Evolutionary conservation across 768 basidiomycete species (phyloP), one percentile per base, ranked within the genome.

Genomic region (Paxillus ammoniavirescens): DNA sequence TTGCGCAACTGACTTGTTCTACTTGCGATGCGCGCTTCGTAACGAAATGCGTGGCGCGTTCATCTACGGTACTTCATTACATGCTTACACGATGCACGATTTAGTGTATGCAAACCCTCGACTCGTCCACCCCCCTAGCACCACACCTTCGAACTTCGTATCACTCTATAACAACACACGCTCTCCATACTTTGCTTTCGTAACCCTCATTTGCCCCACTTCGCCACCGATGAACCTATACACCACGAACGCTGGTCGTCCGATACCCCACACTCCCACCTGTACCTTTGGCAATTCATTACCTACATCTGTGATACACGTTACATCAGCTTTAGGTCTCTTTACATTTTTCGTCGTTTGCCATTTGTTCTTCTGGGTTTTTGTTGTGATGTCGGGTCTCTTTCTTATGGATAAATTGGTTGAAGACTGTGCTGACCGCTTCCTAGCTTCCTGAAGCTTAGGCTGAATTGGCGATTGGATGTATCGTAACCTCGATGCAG

Each of bases 171-270:
- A 31, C 48, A 41, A 15, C n/a, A 41, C 50, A 26, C 14, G 13
- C 38, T 36, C 37, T 37, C 12, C 35, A 38, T 28, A 18, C 31
- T n/a, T n/a, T n/a, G 17, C 9, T 13, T 36, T 17, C 35, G 6
- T 43, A 42, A 26, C 37, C 47, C 46, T 21, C 33, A 43, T 44
- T 35, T 40, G 38, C 47, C 28, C 35, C 35, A 41, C 23, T 23
- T 38, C 47, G 50, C 55, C 33, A 49, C 21, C 28, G 30, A n/a
- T 18, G 18, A 35, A 48, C 45, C 44, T 42, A 54, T 57, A 59
- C 45, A 59, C n/a, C 52, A 63, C 36, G 47, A 44, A 53, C 64
- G 64, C 66, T 49, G 66, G 66, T 28, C 66, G 66, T 65, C 59
- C 60, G 54, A 67, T 67, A 67, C 66, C 66, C 57, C 6, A 21